Evolutionary conservation across 495 filamentous ascomycete genomes (phyloP), one percentile per base, ranked within the genome.

Genomic region (Tuber melanosporum): DNA sequence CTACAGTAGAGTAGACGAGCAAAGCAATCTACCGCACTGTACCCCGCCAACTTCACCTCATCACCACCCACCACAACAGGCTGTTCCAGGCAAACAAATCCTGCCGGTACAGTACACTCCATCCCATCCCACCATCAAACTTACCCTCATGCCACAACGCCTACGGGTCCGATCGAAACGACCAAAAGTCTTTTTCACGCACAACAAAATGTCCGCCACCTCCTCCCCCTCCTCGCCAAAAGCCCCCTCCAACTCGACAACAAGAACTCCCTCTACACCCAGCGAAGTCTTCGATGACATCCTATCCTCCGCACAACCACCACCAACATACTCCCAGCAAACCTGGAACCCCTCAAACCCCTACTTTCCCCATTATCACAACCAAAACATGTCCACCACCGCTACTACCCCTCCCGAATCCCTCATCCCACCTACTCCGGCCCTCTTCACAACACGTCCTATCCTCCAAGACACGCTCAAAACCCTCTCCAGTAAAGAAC

Each of bases 401-500:
- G 75, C 62, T 0, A 77, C 79, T 42, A 44, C 75, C 39, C 80
- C 81, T 1, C 78, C 78, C 1, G 39, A 36, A 49, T 77, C 77
- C 3, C 73, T 70, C 19, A 74, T 82, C 41, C 77, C 77, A 2
- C 75, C 77, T 1, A 86, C 92, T 71, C 90, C 92, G 44, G 85
- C 87, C 73, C 82, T 95, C 47, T 95, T 93, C 85, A 91, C 88
- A 66, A 85, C 85, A 74, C 84, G 80, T 75, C 90, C 92, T 7
- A 85, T 86, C 57, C 87, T 98, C 80, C 87, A 85, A 75, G 95
- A 98, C 84, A 73, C 82, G 7, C 87, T 94, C 72, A 82, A 86
- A 71, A 97, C 95, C 15, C 84, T 88, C 70, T 91, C 93, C 43
- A 92, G 91, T 1, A 79, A 84, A 73, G 84, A 88, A 69, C 94